phyloP scores from a whole-genome alignment of 371 early-diverging fungal genomes.

The Polyrhizophydium stewartii region DNA sequence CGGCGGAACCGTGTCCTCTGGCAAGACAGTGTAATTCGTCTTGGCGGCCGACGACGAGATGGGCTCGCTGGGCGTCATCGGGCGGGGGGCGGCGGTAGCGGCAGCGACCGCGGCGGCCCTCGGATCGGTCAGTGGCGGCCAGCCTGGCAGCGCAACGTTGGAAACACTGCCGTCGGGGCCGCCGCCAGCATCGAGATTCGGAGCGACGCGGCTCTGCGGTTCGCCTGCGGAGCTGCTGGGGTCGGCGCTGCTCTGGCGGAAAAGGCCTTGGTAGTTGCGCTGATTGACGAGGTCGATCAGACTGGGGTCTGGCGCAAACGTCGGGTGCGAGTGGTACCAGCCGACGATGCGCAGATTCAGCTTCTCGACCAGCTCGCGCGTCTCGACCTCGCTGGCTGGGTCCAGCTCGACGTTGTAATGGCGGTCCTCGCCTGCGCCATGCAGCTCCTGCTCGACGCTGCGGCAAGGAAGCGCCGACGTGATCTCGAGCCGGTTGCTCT shows the following conservation, averaged over 20 bases:
- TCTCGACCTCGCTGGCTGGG: conserved; percentile 73
- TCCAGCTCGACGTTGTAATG: conserved; percentile 84
- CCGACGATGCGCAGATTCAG: conserved; percentile 75
- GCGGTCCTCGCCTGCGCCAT: neutral
- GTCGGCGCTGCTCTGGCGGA: conserved; percentile 33
- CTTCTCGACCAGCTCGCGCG: conserved; percentile 65
- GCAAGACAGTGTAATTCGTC: no score
- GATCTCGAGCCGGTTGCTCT: conserved; percentile 7
- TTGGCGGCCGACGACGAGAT: no score
- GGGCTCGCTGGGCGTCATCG: no score
- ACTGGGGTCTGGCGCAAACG: conserved; percentile 71
- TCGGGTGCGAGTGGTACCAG: conserved; percentile 87
- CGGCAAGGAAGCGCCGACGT: conserved; percentile 11
- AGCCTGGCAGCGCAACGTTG: no score
- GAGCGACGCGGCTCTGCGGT: no score
- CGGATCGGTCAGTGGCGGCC: no score
- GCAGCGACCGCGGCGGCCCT: no score
- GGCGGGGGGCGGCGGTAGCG: no score
- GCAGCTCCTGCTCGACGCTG: conserved; percentile 7
- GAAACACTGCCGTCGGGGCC: no score
- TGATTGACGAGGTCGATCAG: conserved; percentile 79
- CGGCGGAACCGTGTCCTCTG: no score
- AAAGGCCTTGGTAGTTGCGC: conserved; percentile 70
- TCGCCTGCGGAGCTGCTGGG: no score
- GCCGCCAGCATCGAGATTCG: no score